Evolutionary conservation across 2,329 filamentous ascomycete species (phyloP), one percentile per base, ranked within the genome.

Genomic region (Aspergillus ochraceus): DNA sequence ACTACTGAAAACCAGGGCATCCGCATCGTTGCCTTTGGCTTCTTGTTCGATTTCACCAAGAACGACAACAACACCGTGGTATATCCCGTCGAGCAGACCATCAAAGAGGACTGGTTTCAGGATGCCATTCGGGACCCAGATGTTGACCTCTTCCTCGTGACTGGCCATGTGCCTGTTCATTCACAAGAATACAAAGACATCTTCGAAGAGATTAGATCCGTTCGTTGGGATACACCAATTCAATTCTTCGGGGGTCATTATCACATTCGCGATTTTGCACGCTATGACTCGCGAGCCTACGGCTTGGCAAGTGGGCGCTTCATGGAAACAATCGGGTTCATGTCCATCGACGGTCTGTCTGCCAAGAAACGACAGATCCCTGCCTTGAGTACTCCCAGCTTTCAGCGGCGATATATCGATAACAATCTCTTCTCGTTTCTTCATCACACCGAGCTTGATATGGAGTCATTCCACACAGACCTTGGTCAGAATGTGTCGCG

Each of bases 251-350:
- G 91, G 9, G 94, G 94, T 0, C 94, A 98, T 71, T 87, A 87
- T 1, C 94, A 98, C 72, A 91, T 97, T 51, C 88, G 94, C 9
- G 92, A 97, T 71, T 91, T 91, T 66, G 86, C 86, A 46, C 86
- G 84, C 60, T 97, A 91, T 68, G 94, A 97, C 74, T 84, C 84
- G 45, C 88, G 87, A 56, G 87, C 93, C 0, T 88, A 90, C 63
- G 93, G 89, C 1, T 80, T 98, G 5, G 92, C 92, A 46, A 95
- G 91, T 67, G 94, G 94, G 4, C 86, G 94, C 0, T 98, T 97
- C 75, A 90, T 97, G 81, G 94, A 98, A 79, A 97, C 94, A 0
- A 88, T 98, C 53, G 94, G 94, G 2, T 98, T 95, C 84, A 87
- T 95, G 85, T 96, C 92, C 0, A 87, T 97, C 50, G 84, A 89